Percentiles rank a stretch among this genome's conserved stretches.
Evolutionary conservation across 164 flowering plant species (phyloP).

Genomic region (Piper longum): DNA sequence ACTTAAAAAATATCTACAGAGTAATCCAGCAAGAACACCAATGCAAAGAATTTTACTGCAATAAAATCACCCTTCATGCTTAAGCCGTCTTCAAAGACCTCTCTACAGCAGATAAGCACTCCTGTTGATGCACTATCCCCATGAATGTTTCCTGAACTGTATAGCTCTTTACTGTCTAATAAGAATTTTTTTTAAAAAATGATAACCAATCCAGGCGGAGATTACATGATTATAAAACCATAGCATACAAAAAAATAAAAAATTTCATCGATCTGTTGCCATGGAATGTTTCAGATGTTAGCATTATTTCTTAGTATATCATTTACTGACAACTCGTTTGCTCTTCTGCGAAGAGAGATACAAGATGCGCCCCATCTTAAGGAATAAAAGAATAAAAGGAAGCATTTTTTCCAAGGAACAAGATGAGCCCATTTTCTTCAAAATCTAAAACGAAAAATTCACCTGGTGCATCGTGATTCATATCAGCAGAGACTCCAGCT

Average conservation of each 20-base stretch:
- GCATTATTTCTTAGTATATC: no score
- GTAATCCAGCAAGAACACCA: conserved; percentile 29
- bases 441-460: neutral
- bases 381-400: neutral
- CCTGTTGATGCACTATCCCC: conserved; percentile 41
- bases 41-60: conserved; percentile 78
- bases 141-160: conserved; percentile 32
- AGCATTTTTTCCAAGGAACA: neutral
- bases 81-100: conserved; percentile 43
- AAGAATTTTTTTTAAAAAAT: conserved; percentile 4
- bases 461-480: conserved; percentile 26
- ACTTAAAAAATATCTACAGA: neutral
- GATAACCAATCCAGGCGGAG: neutral
- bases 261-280: neutral
- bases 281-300: neutral
- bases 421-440: no score
- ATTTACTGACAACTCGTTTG: no score
- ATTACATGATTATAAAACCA: neutral
- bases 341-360: no score
- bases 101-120: conserved; percentile 49
- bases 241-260: neutral
- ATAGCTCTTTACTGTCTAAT: conserved; percentile 26
- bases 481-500: conserved; percentile 45
- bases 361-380: no score
- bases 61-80: conserved; percentile 56